Evolutionary conservation across 192 early-diverging fungal genomes (phyloP).

Genomic region (Phlyctochytrium bullatum): DNA sequence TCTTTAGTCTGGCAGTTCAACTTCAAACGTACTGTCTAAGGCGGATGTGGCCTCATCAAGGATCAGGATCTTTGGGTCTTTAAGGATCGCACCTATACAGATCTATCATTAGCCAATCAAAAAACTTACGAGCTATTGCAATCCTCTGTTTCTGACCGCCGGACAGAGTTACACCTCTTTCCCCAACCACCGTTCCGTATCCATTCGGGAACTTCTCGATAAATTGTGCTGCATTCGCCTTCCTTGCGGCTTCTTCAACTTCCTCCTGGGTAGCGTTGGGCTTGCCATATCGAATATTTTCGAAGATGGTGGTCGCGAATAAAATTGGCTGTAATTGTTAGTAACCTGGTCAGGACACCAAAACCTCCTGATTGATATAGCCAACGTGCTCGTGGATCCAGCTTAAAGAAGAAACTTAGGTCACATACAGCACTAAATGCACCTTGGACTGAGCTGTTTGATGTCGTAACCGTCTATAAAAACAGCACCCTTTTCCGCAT

Average conservation of each 20-base stretch:
- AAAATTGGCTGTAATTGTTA: conserved; percentile 22
- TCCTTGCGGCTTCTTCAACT: conserved; percentile 25
- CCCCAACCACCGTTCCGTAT: conserved; percentile 80
- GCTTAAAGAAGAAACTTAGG: not conserved
- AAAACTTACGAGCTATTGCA: conserved; percentile 36
- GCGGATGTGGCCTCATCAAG: conserved; percentile 60
- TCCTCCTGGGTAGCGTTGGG: conserved; percentile 23
- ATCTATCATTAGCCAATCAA: not conserved
- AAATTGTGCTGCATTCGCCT: conserved; percentile 73
- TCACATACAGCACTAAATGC: conserved; percentile 1
- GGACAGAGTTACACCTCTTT: conserved; percentile 62
- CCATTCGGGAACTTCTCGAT: conserved; percentile 75
- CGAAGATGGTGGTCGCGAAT: conserved; percentile 35
- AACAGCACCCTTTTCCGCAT: conserved; percentile 24
- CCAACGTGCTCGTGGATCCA: conserved; percentile 40
- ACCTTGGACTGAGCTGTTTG: conserved; percentile 25
- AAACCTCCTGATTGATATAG: conserved; percentile 40
- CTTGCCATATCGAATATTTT: conserved; percentile 38
- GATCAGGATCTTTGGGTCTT: conserved; percentile 58
- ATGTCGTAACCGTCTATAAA: conserved; percentile 38
- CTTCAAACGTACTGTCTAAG: conserved; percentile 39
- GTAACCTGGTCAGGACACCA: not conserved
- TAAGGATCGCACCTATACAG: conserved; percentile 26
- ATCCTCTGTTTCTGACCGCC: conserved; percentile 76
- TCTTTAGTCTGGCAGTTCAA: not conserved